Evolutionary conservation across 192 early-diverging fungal species (phyloP), one percentile per base, ranked within the genome.

Genomic region (Backusella westeae): DNA sequence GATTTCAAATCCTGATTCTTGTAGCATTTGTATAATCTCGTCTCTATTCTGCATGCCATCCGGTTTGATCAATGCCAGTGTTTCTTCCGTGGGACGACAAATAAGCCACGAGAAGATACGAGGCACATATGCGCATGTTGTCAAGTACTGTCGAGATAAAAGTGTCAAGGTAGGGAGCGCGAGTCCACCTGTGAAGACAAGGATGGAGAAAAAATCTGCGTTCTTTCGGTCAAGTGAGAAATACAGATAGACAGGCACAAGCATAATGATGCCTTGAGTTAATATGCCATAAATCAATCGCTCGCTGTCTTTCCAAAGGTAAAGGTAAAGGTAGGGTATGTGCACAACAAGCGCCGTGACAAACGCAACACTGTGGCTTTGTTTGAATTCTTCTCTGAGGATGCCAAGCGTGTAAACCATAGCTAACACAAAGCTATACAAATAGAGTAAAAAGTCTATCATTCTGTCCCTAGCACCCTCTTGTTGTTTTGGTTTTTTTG

Each of bases 31-130:
- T 35, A 85, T 81, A 34, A 89, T 80, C 15, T 39, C 67, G 41
- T 72, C 76, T 23, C 85, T 81, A 49, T 79, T 63, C 6, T 46
- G 26, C 69, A 74, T 81, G 4, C 85, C 77, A 69, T 90, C 89
- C 19, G 89, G 88, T 52, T 90, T 90, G 69, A 90, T 83, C 32
- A 89, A 72, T 19, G 85, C 88, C 65, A 90, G 70, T 7, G 89
- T 89, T 46, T 70, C 52, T 71, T 85, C 81, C 14, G 76, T 82
- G 23, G 78, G 80, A 26, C 80, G 21, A 26, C 56, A 63, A 9
- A 63, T 9, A 14, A 63, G 56, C 56, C 56, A 63, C 3, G 56
- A 63, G 3, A 63, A 29, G 23, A 63, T 4, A 8, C 23, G 56
- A 32, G 56, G 56, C 0, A 63, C 56, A 10, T 29, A 29, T 29